Base-by-base conservation (phyloP, 768 basidiomycete species). In the Udeniomyces megalosporus region DNA sequence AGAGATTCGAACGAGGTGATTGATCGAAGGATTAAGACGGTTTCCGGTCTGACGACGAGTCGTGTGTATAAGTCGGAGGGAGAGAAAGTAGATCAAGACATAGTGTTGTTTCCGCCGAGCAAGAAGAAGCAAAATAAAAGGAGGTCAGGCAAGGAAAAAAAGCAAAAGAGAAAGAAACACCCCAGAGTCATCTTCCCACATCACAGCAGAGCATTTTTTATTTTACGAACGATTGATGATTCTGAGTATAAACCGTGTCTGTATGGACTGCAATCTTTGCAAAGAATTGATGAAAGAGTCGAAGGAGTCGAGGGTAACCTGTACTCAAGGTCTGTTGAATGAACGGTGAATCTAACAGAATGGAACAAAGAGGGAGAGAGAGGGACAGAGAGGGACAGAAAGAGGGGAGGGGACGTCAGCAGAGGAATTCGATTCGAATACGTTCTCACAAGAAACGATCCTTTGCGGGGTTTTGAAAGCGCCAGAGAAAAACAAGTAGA, bases 231-330 rank as follows among this genome's bases (percentile, higher is more conserved):
- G 88, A 90, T 75, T 99, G 95, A 54, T 85, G 80, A 0, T 81
- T 78, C 57, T 84, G 81, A 0, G 82, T 84, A 71, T 97, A 97
- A 6, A 87, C 76, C 0, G 95, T 97, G 70, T 97, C 93, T 1
- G 95, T 95, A 70, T 96, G 88, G 12, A 93, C 85, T 2, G 89
- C 83, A 57, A 97, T 89, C 72, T 91, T 91, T 32, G 85, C 82
- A 71, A 99, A 99, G 75, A 99, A 95, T 45, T 91, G 90, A 60
- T 99, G 95, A 74, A 99, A 92, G 2, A 96, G 79, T 11, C 95
- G 81, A 10, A 99, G 72, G 2, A 99, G 77, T 53, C 81, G 81
- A 3, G 92, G 89, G 74, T 97, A 97, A 20, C 87, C 86, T 2
- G 82, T 77, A 67, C 84, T 83, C 45, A 99, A 75, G 4, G 88